Evolutionary conservation across 495 filamentous ascomycete species (phyloP).

Genomic region (Daldinia decipiens): DNA sequence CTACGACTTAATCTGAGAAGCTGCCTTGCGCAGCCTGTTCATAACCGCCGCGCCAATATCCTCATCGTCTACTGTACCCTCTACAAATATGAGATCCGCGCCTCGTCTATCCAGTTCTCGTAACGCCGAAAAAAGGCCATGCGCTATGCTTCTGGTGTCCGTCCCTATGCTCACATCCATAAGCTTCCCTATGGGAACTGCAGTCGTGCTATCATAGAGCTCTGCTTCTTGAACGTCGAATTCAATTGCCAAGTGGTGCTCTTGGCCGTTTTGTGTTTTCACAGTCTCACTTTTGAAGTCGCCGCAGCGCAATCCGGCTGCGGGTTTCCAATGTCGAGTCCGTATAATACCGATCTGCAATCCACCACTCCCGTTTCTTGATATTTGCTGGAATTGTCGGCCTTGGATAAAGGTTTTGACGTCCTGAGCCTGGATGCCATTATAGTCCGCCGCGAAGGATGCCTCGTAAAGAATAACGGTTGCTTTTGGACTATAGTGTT

Average conservation of each 20-base stretch:
- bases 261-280: constrained; percentile 5
- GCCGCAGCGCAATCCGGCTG: constrained; percentile 45
- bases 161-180: constrained; percentile 73
- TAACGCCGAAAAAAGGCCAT: constrained; percentile 86
- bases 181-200: constrained; percentile 50
- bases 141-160: constrained; percentile 76
- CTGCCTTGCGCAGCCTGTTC: constrained; percentile 93
- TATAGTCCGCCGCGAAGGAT: constrained; percentile 25
- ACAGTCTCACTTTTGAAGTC: constrained; percentile 36
- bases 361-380: constrained; percentile 11
- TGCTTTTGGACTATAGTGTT: constrained; percentile 94
- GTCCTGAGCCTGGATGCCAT: constrained; percentile 35
- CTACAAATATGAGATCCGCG: constrained; percentile 89
- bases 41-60: constrained; percentile 94
- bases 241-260: constrained; percentile 34
- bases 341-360: constrained; percentile 55
- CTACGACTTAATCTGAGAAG: constrained; percentile 64
- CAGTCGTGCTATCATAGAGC: constrained; percentile 37
- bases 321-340: constrained; percentile 55
- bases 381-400: constrained; percentile 16
- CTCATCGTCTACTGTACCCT: constrained; percentile 84
- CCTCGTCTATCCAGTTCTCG: constrained; percentile 81
- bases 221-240: constrained; percentile 51
- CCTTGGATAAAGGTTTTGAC: constrained; percentile 28
- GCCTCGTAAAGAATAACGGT: constrained; percentile 84